phyloP scores from a whole-genome alignment of 1,139 yeast genomes.

The Suhomyces bokatorum region DNA sequence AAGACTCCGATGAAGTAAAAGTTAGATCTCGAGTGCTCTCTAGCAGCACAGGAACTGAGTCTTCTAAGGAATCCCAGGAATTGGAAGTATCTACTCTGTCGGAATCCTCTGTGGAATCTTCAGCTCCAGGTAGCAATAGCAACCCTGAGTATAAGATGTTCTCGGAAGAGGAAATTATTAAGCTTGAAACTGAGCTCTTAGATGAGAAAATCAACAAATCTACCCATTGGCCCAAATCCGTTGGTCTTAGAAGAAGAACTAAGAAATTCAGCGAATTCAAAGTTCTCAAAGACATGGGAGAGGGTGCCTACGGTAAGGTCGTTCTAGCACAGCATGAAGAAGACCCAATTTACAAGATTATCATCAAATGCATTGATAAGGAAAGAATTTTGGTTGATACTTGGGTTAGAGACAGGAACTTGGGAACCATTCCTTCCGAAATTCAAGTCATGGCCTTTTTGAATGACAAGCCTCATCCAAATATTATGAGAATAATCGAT shows the following conservation, averaged over 20 bases:
- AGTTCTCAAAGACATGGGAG: constrained; percentile 80
- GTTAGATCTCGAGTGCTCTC: constrained; percentile 4
- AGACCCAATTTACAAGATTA: constrained; percentile 65
- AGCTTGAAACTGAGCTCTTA: constrained; percentile 46
- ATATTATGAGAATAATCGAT: constrained; percentile 79
- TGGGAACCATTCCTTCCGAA: constrained; percentile 94
- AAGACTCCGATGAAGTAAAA: constrained; percentile 3
- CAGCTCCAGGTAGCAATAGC: not conserved
- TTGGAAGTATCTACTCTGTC: not conserved
- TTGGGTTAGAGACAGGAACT: constrained; percentile 88
- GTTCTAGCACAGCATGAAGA: constrained; percentile 70
- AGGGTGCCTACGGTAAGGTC: constrained; percentile 96
- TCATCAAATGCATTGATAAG: constrained; percentile 86
- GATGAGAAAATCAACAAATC: constrained; percentile 36
- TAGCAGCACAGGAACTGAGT: constrained; percentile 2
- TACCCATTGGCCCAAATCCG: constrained; percentile 52
- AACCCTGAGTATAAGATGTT: constrained; percentile 6
- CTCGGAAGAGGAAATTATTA: constrained; percentile 43
- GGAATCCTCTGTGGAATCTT: not conserved
- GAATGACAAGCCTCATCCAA: constrained; percentile 77
- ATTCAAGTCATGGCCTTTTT: constrained; percentile 87
- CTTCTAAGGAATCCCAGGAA: constrained; percentile 3
- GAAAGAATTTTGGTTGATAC: constrained; percentile 93
- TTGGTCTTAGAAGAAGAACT: constrained; percentile 61
- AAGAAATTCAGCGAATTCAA: constrained; percentile 72